Evolutionary conservation across 257 asterid genomes (phyloP).

Genomic region (Coffea eugenioides): DNA sequence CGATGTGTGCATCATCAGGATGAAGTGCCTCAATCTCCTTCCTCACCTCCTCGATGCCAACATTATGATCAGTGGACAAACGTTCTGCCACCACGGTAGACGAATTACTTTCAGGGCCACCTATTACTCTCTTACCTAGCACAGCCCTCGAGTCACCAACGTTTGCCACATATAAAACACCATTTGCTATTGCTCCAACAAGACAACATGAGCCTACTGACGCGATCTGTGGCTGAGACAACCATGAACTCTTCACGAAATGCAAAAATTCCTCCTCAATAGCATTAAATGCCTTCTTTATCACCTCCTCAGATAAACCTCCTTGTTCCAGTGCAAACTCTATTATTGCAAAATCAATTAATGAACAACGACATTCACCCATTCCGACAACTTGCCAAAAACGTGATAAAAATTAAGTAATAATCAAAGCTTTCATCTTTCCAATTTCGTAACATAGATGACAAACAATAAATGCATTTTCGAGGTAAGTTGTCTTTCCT

Average conservation of each 20-base stretch:
- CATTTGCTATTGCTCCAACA: conserved; percentile 34
- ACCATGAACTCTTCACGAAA: conserved; percentile 35
- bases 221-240: conserved; percentile 38
- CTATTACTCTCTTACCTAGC: conserved; percentile 30
- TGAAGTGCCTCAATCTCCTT: conserved; percentile 45
- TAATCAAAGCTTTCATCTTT: neutral
- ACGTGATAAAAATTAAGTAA: neutral
- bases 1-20: conserved; percentile 45
- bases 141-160: conserved; percentile 47
- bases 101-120: conserved; percentile 17
- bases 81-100: conserved; percentile 36
- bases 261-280: conserved; percentile 37
- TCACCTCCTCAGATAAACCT: conserved; percentile 41
- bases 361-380: neutral
- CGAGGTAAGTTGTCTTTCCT: neutral
- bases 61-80: conserved; percentile 39
- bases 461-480: neutral
- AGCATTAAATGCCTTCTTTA: conserved; percentile 36
- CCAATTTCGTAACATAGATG: neutral
- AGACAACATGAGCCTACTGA: conserved; percentile 45
- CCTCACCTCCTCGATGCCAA: conserved; percentile 41
- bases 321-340: conserved; percentile 37
- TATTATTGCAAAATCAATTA: conserved; percentile 1
- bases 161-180: conserved; percentile 37
- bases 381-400: neutral